phyloP scores from a whole-genome alignment of 2,329 filamentous ascomycete species.

The Curvularia eragrostidis region DNA sequence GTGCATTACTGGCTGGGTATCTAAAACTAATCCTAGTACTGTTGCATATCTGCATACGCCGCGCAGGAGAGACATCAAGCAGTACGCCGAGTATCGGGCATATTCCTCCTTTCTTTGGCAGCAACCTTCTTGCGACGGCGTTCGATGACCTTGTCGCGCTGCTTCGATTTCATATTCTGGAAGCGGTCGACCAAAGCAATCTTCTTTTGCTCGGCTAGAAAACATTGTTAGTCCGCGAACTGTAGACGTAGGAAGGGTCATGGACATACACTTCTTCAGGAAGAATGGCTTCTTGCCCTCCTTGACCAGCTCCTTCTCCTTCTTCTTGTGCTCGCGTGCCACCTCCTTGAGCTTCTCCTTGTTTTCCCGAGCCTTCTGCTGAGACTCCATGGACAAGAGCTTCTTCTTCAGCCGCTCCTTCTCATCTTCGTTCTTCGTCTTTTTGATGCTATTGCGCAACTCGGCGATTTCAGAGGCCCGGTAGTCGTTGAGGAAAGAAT shows the following conservation, averaged over 20 bases:
- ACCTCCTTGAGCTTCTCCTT: conserved; percentile 75
- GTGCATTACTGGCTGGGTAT: conserved; percentile 13
- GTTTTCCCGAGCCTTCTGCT: conserved; percentile 71
- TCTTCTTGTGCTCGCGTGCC: conserved; percentile 74
- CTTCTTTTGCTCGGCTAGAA: conserved; percentile 81
- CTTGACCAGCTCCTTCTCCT: conserved; percentile 83
- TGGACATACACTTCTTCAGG: conserved; percentile 72
- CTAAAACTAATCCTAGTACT: background rate
- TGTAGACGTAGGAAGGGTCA: background rate
- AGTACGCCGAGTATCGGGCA: conserved; percentile 53
- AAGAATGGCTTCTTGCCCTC: conserved; percentile 94
- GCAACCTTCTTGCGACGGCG: conserved; percentile 88
- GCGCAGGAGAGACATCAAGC: conserved; percentile 2
- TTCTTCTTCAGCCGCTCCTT: conserved; percentile 75
- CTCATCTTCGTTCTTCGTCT: conserved; percentile 67
- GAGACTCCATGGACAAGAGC: conserved; percentile 79
- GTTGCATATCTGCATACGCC: background rate
- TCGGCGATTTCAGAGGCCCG: conserved; percentile 81
- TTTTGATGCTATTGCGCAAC: conserved; percentile 71
- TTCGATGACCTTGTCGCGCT: conserved; percentile 85
- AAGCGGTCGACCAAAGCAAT: conserved; percentile 79
- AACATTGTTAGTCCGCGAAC: conserved; percentile 22
- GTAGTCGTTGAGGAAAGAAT: conserved; percentile 88
- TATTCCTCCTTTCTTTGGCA: conserved; percentile 76
- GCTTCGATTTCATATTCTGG: conserved; percentile 80